Base-by-base conservation (phyloP, 2,329 filamentous ascomycete genomes). In the Biscogniauxia mediterranea region DNA sequence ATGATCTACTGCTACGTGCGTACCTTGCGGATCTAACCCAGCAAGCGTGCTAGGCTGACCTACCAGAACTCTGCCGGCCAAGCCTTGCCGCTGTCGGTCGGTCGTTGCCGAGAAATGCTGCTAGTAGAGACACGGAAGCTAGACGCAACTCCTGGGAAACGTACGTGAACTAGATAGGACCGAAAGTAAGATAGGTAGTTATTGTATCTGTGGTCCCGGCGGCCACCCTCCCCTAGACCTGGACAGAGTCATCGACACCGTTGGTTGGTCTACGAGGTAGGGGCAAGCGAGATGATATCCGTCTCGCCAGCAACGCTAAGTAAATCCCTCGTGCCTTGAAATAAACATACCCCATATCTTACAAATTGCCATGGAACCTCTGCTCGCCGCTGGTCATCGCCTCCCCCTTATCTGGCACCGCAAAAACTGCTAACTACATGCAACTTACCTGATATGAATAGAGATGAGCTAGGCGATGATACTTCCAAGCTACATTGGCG, bases 1-100 rank as follows among this genome's bases (percentile, higher is more conserved):
- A 66, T 63, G 64, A 68, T 68, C 66, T 65, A 55, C 62, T 65
- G 54, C 61, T 73, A 73, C 70, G 70, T 68, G 65, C 71, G 70
- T 73, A 73, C 66, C 68, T 70, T 67, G 67, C 66, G 66, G 63
- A 66, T 66, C 62, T 57, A 64, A 63, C 66, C 67, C 63, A 59
- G 61, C 56, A 68, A 59, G 63, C 55, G 21, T 64, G 26, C 38
- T 50, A 60, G 55, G 54, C 56, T 64, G 54, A 59, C 66, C 66
- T 67, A 67, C 66, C 56, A 66, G 61, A 57, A 65, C 50, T 50
- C 55, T 57, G 61, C 57, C 62, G 60, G 57, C 52, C 57, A 65
- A 65, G 68, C 65, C 71, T 61, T 67, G 64, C 62, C 61, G 57
- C 62, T 61, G 56, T 69, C 61, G 61, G 62, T 70, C 66, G 68